A percentile compares a stretch with the other conserved stretches of the same genome.
Evolutionary conservation across 1,284 basidiomycete species (phyloP).

Genomic region (Coniferiporia sulphurascens): DNA sequence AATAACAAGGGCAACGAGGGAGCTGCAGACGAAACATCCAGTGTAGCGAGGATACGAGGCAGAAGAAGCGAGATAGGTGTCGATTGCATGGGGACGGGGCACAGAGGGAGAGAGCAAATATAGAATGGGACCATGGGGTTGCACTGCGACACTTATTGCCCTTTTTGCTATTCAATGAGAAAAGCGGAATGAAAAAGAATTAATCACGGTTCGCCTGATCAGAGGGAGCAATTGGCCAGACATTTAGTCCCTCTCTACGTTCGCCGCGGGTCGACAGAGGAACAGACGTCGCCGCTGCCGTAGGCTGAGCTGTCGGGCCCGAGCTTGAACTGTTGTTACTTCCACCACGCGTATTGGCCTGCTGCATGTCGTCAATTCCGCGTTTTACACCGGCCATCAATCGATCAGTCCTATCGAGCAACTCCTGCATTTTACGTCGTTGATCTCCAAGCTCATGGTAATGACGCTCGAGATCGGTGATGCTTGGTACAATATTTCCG

Average conservation of each 20-base stretch:
- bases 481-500: conserved; percentile 42
- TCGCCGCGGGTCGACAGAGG: conserved; percentile 28
- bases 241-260: conserved; percentile 26
- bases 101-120: neutral
- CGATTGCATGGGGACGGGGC: neutral
- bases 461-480: conserved; percentile 62
- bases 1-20: neutral
- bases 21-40: neutral
- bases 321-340: conserved; percentile 1
- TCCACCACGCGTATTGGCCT: conserved; percentile 13
- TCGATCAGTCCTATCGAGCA: conserved; percentile 67
- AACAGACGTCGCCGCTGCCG: conserved; percentile 21
- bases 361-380: conserved; percentile 67
- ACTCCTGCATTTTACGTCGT: conserved; percentile 57
- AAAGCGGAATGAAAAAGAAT: neutral
- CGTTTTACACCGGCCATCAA: conserved; percentile 66
- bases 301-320: conserved; percentile 2
- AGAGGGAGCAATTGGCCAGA: conserved; percentile 32
- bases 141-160: neutral
- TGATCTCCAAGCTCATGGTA: conserved; percentile 58
- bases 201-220: conserved; percentile 26
- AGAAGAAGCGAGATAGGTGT: neutral
- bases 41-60: neutral
- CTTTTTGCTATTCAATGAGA: neutral
- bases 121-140: neutral